Conservation (phyloP, 176 grass and related monocot genomes). For the Hordeum marinum region DNA sequence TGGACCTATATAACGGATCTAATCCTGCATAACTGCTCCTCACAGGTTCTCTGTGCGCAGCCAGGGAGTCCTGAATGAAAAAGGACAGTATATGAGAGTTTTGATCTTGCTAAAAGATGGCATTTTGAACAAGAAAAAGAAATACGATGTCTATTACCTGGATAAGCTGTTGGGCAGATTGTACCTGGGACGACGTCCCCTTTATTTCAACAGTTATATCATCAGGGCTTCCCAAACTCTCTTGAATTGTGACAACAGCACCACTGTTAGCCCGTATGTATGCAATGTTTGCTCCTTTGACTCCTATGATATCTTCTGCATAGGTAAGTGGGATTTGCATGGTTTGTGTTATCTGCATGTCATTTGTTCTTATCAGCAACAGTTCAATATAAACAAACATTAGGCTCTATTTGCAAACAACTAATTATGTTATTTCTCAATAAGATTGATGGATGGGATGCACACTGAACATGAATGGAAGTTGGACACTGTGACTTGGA, state of each 20-base stretch:
- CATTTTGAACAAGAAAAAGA: neutral
- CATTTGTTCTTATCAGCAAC: constrained; percentile 32
- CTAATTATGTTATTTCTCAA: neutral
- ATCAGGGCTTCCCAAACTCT: constrained; percentile 72
- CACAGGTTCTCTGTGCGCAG: constrained; percentile 66
- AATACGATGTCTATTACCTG: constrained; percentile 42
- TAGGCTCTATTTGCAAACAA: neutral
- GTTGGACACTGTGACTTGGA: neutral
- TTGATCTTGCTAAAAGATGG: neutral
- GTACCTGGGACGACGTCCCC: constrained; percentile 88
- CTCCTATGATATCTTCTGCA: constrained; percentile 95
- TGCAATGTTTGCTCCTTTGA: constrained; percentile 84
- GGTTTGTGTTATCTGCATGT: constrained; percentile 78
- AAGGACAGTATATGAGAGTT: neutral
- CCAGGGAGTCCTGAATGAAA: constrained; percentile 68
- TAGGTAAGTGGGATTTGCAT: constrained; percentile 99
- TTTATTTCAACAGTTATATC: constrained; percentile 99
- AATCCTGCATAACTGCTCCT: constrained; percentile 63
- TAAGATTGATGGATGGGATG: neutral
- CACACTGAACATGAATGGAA: constrained; percentile 9
- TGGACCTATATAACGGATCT: constrained; percentile 67
- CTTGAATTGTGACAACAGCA: constrained; percentile 81
- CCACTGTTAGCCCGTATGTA: constrained; percentile 90
- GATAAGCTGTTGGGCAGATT: constrained; percentile 82
- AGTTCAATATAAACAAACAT: neutral